These are phyloP conservation scores for Hyaloscypha variabilis DNA, from an alignment of 495 filamentous ascomycete genomes.

Conservation along the genomic window DNA sequence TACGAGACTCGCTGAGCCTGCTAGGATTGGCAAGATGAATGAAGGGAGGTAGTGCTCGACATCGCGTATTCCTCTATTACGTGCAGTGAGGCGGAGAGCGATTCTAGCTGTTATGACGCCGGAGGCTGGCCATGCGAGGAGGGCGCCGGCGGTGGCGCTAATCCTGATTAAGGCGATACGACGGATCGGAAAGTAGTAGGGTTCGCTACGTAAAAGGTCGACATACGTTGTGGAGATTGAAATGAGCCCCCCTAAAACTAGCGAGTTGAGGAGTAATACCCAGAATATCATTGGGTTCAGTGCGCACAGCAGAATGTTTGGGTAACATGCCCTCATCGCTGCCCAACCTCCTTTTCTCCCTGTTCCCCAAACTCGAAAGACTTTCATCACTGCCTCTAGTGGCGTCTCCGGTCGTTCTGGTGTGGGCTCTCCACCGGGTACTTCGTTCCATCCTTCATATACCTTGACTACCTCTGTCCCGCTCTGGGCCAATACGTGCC, in stretches of 20 bases:
- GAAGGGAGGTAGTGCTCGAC: constrained; percentile 23
- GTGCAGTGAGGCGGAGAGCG: background rate
- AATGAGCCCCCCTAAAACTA: constrained; percentile 39
- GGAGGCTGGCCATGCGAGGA: constrained; percentile 40
- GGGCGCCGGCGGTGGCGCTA: constrained; percentile 35
- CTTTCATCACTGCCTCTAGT: background rate
- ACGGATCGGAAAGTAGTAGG: constrained; percentile 39
- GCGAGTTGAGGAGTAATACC: constrained; percentile 40
- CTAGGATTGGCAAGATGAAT: constrained; percentile 14
- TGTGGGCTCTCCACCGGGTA: constrained; percentile 4
- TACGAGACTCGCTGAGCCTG: background rate
- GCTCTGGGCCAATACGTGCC: constrained; percentile 15
- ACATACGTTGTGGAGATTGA: constrained; percentile 42
- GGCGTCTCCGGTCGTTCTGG: constrained; percentile 6
- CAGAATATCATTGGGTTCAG: constrained; percentile 44
- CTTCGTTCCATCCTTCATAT: constrained; percentile 15
- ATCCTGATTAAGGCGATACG: constrained; percentile 39
- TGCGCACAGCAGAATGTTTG: constrained; percentile 3
- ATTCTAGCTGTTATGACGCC: constrained; percentile 24
- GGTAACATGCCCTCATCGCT: constrained; percentile 4
- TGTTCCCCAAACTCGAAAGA: constrained; percentile 1
- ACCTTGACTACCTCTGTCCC: constrained; percentile 13
- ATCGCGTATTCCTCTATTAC: constrained; percentile 16
- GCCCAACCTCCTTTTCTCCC: constrained; percentile 6
- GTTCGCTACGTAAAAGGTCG: constrained; percentile 33